Evolutionary conservation across 768 basidiomycete species (phyloP).

Genomic region (Amanita molliuscula): DNA sequence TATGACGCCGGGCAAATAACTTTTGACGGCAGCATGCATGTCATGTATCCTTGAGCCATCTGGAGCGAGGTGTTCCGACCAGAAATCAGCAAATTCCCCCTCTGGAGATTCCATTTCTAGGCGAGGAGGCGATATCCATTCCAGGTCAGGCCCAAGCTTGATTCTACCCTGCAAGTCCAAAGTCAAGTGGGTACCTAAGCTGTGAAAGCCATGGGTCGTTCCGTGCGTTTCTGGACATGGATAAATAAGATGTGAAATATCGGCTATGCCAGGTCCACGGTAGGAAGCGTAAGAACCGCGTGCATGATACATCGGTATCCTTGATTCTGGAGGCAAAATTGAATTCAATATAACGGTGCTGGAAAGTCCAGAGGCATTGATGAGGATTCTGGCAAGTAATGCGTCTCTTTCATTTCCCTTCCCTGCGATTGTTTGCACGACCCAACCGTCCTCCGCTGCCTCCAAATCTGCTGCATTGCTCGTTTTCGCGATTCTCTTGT

Average conservation of each 20-base stretch:
- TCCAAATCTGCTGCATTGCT: constrained; percentile 16
- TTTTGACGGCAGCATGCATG: constrained; percentile 65
- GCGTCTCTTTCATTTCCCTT: constrained; percentile 39
- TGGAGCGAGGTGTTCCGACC: constrained; percentile 56
- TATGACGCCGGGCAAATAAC: constrained; percentile 59
- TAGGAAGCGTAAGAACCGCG: constrained; percentile 87
- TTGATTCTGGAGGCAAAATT: constrained; percentile 42
- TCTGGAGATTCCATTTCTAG: constrained; percentile 10
- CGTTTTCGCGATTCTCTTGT: constrained; percentile 16
- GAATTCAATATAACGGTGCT: constrained; percentile 63
- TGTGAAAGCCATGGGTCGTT: constrained; percentile 59
- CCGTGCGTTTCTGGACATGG: constrained; percentile 70
- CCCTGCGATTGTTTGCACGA: constrained; percentile 69
- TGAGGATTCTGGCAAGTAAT: constrained; percentile 61
- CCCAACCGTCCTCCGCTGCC: constrained; percentile 61
- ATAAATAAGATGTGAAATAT: constrained; percentile 75
- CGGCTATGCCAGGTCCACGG: constrained; percentile 61
- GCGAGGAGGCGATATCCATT: constrained; percentile 63
- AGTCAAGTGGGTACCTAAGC: constrained; percentile 87
- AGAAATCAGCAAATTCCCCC: constrained; percentile 59
- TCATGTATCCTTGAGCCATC: constrained; percentile 47
- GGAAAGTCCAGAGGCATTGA: constrained; percentile 78
- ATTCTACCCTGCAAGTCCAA: constrained; percentile 78
- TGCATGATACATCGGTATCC: constrained; percentile 71
- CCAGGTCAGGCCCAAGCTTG: constrained; percentile 87